Percentiles rank a stretch among this genome's conserved stretches.
Conservation (phyloP, 768 basidiomycete species). For the Candolleomyces aberdarensis region DNA sequence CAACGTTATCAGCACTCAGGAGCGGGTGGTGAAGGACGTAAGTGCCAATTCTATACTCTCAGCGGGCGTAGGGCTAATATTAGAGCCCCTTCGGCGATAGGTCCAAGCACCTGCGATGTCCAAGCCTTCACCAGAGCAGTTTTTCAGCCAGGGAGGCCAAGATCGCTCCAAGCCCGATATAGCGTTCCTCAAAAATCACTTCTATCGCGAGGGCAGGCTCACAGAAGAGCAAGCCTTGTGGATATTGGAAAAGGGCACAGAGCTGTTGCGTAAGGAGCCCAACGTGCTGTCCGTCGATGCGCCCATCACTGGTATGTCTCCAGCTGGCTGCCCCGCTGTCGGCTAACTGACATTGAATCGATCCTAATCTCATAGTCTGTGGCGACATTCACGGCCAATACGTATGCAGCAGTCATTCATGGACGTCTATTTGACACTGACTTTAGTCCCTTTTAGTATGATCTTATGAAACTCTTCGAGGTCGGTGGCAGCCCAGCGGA, state of each 20-base stretch:
- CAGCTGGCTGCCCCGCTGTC: constrained; percentile 6
- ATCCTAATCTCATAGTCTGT: constrained; percentile 58
- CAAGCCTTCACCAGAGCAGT: constrained; percentile 89
- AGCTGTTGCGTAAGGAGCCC: constrained; percentile 77
- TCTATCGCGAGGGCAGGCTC: constrained; percentile 92
- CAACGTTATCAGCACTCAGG: constrained; percentile 85
- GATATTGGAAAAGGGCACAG: constrained; percentile 87
- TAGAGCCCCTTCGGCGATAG: constrained; percentile 34
- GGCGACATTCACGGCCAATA: constrained; percentile 99
- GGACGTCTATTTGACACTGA: constrained; percentile 4
- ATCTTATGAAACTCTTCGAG: constrained; percentile 94
- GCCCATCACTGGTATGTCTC: constrained; percentile 84
- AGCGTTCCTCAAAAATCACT: constrained; percentile 97
- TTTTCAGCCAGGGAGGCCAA: constrained; percentile 68
- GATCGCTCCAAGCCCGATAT: constrained; percentile 92
- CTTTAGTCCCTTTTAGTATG: constrained; percentile 53
- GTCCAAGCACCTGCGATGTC: constrained; percentile 97
- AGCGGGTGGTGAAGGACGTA: constrained; percentile 95
- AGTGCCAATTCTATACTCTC: constrained; percentile 19
- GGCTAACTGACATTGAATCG: background rate
- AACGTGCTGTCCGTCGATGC: constrained; percentile 95
- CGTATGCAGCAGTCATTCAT: constrained; percentile 46
- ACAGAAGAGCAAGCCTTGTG: constrained; percentile 94
- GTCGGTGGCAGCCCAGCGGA: constrained; percentile 94
- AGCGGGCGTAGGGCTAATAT: background rate